Conservation (phyloP, 1,284 basidiomycete species). For the Trichosporon ovoides region DNA sequence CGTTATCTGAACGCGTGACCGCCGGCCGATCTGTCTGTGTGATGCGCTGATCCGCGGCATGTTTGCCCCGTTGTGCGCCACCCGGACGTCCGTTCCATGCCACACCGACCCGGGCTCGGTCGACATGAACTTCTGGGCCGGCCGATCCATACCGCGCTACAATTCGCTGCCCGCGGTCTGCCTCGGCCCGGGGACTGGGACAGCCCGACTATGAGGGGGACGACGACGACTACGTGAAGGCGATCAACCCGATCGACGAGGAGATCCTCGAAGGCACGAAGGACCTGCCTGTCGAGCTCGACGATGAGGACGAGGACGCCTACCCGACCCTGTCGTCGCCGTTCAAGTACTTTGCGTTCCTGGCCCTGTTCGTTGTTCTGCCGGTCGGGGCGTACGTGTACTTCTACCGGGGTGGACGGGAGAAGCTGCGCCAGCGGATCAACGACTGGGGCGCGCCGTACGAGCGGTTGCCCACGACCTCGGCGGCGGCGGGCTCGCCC, state of each 20-base stretch:
- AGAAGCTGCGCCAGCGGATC: constrained; percentile 10
- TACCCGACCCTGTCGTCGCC: constrained; percentile 39
- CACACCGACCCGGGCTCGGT: not conserved
- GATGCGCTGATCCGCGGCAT: not conserved
- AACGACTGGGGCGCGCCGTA: not conserved
- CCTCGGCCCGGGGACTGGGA: not conserved
- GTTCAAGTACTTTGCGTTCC: constrained; percentile 52
- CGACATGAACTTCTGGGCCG: not conserved
- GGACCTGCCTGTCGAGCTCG: constrained; percentile 3
- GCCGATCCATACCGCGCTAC: not conserved
- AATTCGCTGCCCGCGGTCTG: not conserved
- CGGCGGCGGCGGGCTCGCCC: not conserved
- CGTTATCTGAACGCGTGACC: too few relatives aligned
- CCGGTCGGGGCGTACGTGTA: constrained; percentile 57
- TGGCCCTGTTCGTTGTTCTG: constrained; percentile 52
- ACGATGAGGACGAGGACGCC: constrained; percentile 18
- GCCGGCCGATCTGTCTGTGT: too few relatives aligned
- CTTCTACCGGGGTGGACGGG: constrained; percentile 46
- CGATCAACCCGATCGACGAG: not conserved
- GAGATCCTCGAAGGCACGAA: not conserved
- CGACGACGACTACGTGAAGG: constrained; percentile 7
- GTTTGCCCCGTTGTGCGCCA: too few relatives aligned
- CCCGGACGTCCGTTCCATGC: not conserved
- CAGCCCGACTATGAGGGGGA: constrained; percentile 13
- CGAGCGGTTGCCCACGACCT: not conserved